Base-by-base conservation (phyloP, 306 rosid genomes). In the Parietaria judaica region DNA sequence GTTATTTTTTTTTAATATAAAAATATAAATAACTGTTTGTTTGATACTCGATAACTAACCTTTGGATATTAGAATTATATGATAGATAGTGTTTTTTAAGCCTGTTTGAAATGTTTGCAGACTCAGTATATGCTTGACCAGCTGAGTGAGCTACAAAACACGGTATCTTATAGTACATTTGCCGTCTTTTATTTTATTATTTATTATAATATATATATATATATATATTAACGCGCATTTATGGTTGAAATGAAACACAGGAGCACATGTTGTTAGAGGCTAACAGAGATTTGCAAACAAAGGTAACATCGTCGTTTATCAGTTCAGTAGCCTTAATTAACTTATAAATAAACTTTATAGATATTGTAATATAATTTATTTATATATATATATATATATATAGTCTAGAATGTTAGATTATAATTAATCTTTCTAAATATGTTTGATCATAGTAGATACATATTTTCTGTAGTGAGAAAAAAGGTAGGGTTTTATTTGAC, bases 41-140 rank as follows among this genome's bases (percentile, higher is more conserved):
- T 23, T 23, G 31, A 23, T 23, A 23, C 31, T 23, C 31, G 31
- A 23, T 23, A 23, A 2, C 31, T 23, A 23, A 23, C 31, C 31
- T 23, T 23, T 23, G 31, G 31, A 2, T 46, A 46, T 46, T 46
- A 8, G 49, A 7, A 49, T 23, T 23, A 23, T 23, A 23, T 23
- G 31, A 23, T 23, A 23, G 31, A 23, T 23, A 23, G 31, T 23
- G 31, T 23, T 23, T 23, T 23, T 23, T 0, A 23, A 23, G 31
- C 31, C 31, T 23, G 31, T 23, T 23, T 23, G 31, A 23, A 23
- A 23, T 38, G 14, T 56, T 10, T 63, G 77, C 90, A 92, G 99
- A 92, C 99, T n/a, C 99, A 92, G 62, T 81, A 55, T 70, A 82
- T 92, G 99, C 86, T 92, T 68, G 99, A 88, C 86, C 96, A 82